These are phyloP conservation scores for Exserohilum rostratum DNA, from an alignment of 2,329 filamentous ascomycete species.

Conservation along the genomic window DNA sequence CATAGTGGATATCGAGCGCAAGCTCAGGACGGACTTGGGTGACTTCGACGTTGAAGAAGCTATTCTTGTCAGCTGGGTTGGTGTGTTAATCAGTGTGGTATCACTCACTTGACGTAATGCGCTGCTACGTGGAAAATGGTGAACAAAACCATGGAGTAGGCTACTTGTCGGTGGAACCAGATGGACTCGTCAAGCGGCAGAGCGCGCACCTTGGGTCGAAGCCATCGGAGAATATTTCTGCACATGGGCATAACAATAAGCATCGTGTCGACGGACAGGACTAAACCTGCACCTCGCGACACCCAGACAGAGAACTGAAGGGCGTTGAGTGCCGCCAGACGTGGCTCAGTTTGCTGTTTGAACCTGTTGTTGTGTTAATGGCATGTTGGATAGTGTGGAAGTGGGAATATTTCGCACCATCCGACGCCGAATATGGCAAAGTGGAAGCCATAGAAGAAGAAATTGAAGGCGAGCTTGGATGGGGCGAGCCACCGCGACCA, in stretches of 20 bases:
- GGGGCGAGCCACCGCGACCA: conserved; percentile 58
- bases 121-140: conserved; percentile 75
- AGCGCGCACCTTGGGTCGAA: conserved; percentile 86
- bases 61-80: conserved; percentile 48
- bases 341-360: conserved; percentile 72
- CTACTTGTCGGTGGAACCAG: conserved; percentile 95
- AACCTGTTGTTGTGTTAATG: conserved; percentile 62
- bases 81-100: background rate
- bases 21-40: conserved; percentile 79
- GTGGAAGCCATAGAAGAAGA: conserved; percentile 81
- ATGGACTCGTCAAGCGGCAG: conserved; percentile 94
- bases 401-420: conserved; percentile 68
- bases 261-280: conserved; percentile 81
- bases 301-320: conserved; percentile 93
- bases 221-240: conserved; percentile 80
- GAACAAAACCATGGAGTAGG: conserved; percentile 86
- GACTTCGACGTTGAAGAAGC: conserved; percentile 94
- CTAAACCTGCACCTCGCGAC: conserved; percentile 88
- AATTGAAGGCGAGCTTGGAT: conserved; percentile 77
- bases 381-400: conserved; percentile 22
- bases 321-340: conserved; percentile 77
- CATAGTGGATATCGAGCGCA: conserved; percentile 90
- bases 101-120: conserved; percentile 89
- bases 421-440: conserved; percentile 79
- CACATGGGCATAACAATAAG: conserved; percentile 95